Evolutionary conservation across 2,329 filamentous ascomycete species (phyloP).

Genomic region (Falciphora oryzae): DNA sequence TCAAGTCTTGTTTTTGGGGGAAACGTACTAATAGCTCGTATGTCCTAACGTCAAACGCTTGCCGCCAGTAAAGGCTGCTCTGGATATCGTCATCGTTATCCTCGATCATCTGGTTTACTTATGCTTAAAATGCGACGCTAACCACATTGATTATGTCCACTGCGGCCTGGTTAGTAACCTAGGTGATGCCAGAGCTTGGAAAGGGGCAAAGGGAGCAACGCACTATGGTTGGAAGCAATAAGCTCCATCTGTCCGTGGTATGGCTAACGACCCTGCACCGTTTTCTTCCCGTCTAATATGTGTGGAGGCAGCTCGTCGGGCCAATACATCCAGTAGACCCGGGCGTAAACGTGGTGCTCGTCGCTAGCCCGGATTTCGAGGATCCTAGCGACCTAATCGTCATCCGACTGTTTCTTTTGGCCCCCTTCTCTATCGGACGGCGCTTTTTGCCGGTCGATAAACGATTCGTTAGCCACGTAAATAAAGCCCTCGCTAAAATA

Average conservation of each 20-base stretch:
- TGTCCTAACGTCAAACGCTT: constrained; percentile 53
- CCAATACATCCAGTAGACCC: constrained; percentile 73
- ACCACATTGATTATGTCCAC: constrained; percentile 72
- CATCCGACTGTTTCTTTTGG: constrained; percentile 37
- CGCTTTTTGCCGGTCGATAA: constrained; percentile 47
- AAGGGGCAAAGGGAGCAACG: constrained; percentile 18
- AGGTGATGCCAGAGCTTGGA: constrained; percentile 1
- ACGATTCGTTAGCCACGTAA: constrained; percentile 52
- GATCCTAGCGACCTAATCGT: constrained; percentile 70
- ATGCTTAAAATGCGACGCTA: constrained; percentile 56
- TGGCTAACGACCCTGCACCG: constrained; percentile 49
- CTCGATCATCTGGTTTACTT: constrained; percentile 64
- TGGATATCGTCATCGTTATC: constrained; percentile 59
- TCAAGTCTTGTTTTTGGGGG: not conserved
- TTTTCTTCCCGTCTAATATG: constrained; percentile 45
- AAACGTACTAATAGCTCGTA: constrained; percentile 51
- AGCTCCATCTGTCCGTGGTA: constrained; percentile 66
- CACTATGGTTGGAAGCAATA: constrained; percentile 67
- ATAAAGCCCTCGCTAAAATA: constrained; percentile 54
- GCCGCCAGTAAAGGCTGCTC: constrained; percentile 57
- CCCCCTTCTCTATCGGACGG: not conserved
- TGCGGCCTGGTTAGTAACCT: constrained; percentile 20
- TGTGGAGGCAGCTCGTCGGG: constrained; percentile 62
- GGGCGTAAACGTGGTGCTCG: constrained; percentile 67
- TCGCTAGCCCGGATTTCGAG: constrained; percentile 70